phyloP scores from a whole-genome alignment of 345 rosid genomes.

The Raphanus raphanistrum region DNA sequence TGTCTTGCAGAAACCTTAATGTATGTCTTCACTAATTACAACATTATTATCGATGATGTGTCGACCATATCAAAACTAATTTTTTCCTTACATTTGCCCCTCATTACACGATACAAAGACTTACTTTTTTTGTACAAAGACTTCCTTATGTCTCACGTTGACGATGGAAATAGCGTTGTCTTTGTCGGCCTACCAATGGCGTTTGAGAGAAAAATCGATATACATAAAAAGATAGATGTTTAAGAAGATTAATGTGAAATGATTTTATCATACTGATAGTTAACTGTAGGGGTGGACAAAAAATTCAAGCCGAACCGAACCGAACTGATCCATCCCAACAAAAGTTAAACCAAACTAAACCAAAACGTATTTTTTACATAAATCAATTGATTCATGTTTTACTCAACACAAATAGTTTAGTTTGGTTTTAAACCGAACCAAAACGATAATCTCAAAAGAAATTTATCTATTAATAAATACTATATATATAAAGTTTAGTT shows the following conservation, averaged over 20 bases:
- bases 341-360: too few relatives aligned
- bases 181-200: neutral
- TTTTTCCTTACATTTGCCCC: constrained; percentile 10
- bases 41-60: constrained; percentile 1
- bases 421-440: too few relatives aligned
- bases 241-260: constrained; percentile 4
- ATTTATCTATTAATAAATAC: too few relatives aligned
- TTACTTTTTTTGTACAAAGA: neutral
- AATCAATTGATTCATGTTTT: too few relatives aligned
- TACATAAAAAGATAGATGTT: neutral
- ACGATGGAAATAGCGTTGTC: neutral
- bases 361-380: too few relatives aligned
- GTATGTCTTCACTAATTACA: neutral
- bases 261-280: neutral
- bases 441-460: too few relatives aligned
- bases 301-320: too few relatives aligned
- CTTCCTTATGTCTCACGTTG: constrained; percentile 1
- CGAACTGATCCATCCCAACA: too few relatives aligned
- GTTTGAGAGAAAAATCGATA: neutral
- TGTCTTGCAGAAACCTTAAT: neutral
- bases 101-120: constrained; percentile 21
- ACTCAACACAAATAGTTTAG: too few relatives aligned
- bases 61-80: constrained; percentile 10
- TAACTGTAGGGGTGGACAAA: neutral
- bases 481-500: too few relatives aligned